These are phyloP conservation scores for Rasamsonia emersonii DNA, from an alignment of 2,329 filamentous ascomycete genomes.

Conservation along the genomic window DNA sequence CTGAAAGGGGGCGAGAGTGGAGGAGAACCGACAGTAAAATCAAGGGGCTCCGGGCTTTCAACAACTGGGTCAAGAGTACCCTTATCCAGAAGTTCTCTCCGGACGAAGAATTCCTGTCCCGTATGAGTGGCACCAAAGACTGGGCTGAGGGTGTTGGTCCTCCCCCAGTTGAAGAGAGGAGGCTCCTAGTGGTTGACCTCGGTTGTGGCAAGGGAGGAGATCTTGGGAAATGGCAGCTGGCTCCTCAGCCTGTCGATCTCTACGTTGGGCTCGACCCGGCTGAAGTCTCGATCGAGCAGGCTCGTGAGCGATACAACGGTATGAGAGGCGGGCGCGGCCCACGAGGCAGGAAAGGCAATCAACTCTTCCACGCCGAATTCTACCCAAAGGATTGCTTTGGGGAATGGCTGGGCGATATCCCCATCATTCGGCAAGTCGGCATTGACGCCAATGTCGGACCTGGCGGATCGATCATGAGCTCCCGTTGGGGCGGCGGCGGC, in stretches of 20 bases:
- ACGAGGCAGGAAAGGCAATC: slow-evolving; percentile 46
- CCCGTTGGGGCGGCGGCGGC: slow-evolving; percentile 62
- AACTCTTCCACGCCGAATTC: slow-evolving; percentile 78
- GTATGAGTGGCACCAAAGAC: slow-evolving; percentile 35
- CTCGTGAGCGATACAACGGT: slow-evolving; percentile 68
- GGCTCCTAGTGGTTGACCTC: slow-evolving; percentile 79
- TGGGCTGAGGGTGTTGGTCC: slow-evolving; percentile 33
- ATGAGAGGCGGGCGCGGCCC: slow-evolving; percentile 53
- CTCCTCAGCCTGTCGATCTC: slow-evolving; percentile 80
- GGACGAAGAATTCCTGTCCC: slow-evolving; percentile 60
- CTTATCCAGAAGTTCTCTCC: slow-evolving; percentile 95
- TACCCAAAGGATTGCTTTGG: slow-evolving; percentile 88
- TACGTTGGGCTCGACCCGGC: slow-evolving; percentile 94
- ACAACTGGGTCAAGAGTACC: slow-evolving; percentile 98
- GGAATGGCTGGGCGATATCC: slow-evolving; percentile 70
- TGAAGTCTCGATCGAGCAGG: slow-evolving; percentile 84
- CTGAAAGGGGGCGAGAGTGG: slow-evolving; percentile 90
- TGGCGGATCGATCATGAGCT: slow-evolving; percentile 45
- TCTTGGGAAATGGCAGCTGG: slow-evolving; percentile 89
- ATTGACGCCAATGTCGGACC: slow-evolving; percentile 66
- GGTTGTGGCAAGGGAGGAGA: slow-evolving; percentile 97
- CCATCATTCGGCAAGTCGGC: slow-evolving; percentile 75
- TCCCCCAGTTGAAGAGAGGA: slow-evolving; percentile 35
- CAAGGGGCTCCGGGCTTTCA: slow-evolving; percentile 87
- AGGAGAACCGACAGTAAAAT: slow-evolving; percentile 88